Conservation (phyloP, 257 asterid genomes). For the Gentiana straminea region DNA sequence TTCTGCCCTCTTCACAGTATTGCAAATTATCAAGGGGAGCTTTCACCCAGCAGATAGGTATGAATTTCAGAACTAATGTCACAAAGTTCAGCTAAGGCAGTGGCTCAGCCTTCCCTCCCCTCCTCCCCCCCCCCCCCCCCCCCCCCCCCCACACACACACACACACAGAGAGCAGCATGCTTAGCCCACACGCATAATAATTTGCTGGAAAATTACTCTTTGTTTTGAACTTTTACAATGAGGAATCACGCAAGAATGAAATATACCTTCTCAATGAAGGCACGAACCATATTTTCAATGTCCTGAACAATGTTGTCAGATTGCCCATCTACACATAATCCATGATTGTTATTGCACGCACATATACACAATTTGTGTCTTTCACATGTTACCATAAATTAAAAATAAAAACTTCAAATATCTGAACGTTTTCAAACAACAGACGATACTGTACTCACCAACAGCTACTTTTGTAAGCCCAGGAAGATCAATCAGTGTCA, state of each 20-base stretch:
- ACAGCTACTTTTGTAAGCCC: conserved; percentile 98
- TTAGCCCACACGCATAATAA: background rate
- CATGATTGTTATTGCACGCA: conserved; percentile 3
- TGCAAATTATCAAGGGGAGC: background rate
- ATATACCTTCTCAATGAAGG: conserved; percentile 90
- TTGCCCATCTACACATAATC: conserved; percentile 63
- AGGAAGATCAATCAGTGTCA: conserved; percentile 95
- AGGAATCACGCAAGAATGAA: background rate
- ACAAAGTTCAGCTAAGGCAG: no score
- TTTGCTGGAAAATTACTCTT: background rate
- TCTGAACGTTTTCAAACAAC: conserved; percentile 2
- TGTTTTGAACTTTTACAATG: background rate
- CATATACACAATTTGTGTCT: no score
- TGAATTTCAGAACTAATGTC: no score
- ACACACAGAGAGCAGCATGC: no score
- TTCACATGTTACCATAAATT: background rate
- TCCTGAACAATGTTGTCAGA: conserved; percentile 84
- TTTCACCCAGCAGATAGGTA: no score
- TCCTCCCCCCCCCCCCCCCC: no score
- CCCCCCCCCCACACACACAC: no score
- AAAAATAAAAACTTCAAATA: conserved; percentile 3
- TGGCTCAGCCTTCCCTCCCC: no score
- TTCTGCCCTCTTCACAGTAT: background rate
- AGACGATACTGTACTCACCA: conserved; percentile 43
- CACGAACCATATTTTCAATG: conserved; percentile 91